Conservation (phyloP, 371 early-diverging fungal genomes). For the Mortierella sp. region DNA sequence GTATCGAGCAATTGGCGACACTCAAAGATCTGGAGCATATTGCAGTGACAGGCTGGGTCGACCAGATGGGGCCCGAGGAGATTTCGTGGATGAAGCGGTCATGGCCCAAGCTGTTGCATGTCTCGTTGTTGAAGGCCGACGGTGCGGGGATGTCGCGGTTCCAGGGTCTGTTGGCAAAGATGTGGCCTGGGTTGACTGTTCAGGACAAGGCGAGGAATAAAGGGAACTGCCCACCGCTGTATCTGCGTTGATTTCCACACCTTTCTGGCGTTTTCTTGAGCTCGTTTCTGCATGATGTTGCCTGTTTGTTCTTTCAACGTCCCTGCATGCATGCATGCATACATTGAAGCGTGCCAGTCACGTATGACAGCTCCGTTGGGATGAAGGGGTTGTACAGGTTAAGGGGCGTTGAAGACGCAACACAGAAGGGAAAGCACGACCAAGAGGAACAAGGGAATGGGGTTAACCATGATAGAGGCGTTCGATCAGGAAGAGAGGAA, state of each 20-base stretch:
- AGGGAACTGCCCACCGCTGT: constrained; percentile 18
- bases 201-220: constrained; percentile 34
- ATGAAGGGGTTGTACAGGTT: too few relatives aligned
- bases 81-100: constrained; percentile 34
- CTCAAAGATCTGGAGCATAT: constrained; percentile 29
- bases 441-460: too few relatives aligned
- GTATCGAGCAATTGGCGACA: constrained; percentile 16
- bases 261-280: too few relatives aligned
- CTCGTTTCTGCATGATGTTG: neutral
- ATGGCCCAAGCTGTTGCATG: constrained; percentile 24
- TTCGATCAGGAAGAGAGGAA: too few relatives aligned
- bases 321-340: too few relatives aligned
- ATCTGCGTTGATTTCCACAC: neutral
- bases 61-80: constrained; percentile 30
- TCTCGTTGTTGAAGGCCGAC: constrained; percentile 25
- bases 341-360: too few relatives aligned
- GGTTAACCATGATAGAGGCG: too few relatives aligned
- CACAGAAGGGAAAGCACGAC: too few relatives aligned
- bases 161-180: constrained; percentile 11
- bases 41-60: constrained; percentile 33
- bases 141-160: constrained; percentile 13
- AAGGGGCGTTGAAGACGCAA: too few relatives aligned
- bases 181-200: constrained; percentile 28
- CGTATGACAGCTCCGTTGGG: too few relatives aligned
- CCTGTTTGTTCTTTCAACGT: too few relatives aligned